Evolutionary conservation across 2,329 filamentous ascomycete species (phyloP).

Genomic region (Botrytis galanthina): DNA sequence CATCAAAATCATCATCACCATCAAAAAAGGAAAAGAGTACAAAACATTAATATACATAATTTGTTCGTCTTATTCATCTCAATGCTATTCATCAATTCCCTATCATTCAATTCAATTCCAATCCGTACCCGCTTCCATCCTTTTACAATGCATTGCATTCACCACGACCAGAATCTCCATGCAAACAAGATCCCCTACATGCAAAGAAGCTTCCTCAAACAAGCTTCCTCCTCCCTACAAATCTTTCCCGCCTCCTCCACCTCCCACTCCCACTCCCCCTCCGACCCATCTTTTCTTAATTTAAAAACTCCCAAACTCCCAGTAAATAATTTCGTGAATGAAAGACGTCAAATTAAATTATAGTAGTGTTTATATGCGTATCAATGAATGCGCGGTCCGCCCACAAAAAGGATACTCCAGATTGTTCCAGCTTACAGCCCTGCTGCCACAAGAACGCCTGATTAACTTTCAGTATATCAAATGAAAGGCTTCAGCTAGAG

Average conservation of each 20-base stretch:
- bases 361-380: slow-evolving; percentile 5
- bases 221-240: background rate
- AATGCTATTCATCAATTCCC: slow-evolving; percentile 9
- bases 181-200: background rate
- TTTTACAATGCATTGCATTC: background rate
- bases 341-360: slow-evolving; percentile 16
- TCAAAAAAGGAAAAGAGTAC: background rate
- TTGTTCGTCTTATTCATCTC: slow-evolving; percentile 11
- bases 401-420: background rate
- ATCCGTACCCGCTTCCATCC: background rate
- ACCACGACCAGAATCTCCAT: background rate
- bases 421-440: background rate
- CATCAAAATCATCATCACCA: background rate
- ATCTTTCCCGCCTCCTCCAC: background rate
- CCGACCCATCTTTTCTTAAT: background rate
- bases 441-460: slow-evolving; percentile 9
- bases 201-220: too few species aligned
- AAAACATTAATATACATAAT: slow-evolving; percentile 14
- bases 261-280: background rate
- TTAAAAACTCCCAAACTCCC: background rate
- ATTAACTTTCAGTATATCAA: slow-evolving; percentile 3
- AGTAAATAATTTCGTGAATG: slow-evolving; percentile 8
- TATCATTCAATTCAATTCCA: slow-evolving; percentile 4
- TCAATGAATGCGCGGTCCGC: background rate
- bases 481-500: background rate